Conservation (phyloP, 1,139 yeast genomes). For the Yamadazyma atmosphaerica region DNA sequence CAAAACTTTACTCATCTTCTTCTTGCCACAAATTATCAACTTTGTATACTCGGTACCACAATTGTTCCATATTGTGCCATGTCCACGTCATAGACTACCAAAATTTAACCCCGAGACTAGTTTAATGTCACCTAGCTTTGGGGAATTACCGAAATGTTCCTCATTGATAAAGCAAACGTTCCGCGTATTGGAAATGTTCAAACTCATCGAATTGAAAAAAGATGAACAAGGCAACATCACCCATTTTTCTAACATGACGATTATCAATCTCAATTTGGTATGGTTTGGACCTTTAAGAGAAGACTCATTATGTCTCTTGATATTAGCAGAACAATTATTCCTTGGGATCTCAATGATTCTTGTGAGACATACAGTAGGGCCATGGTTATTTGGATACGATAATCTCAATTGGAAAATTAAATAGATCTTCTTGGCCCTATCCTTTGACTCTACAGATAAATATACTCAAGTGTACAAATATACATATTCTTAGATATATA, state of each 20-base stretch:
- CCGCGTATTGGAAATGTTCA: slow-evolving; percentile 37
- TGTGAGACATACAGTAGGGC: slow-evolving; percentile 82
- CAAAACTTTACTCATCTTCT: slow-evolving; percentile 81
- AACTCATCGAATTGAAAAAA: slow-evolving; percentile 51
- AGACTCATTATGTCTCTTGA: slow-evolving; percentile 62
- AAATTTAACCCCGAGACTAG: slow-evolving; percentile 67
- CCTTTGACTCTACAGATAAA: not conserved
- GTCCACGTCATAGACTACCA: slow-evolving; percentile 96
- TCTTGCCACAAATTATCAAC: slow-evolving; percentile 87
- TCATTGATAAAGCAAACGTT: slow-evolving; percentile 28
- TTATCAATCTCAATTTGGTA: slow-evolving; percentile 78
- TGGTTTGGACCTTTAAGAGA: slow-evolving; percentile 91
- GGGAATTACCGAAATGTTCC: slow-evolving; percentile 21
- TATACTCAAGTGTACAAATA: no score
- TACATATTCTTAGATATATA: not conserved
- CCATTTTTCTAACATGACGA: slow-evolving; percentile 77
- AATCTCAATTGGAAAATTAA: slow-evolving; percentile 58
- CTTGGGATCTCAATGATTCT: slow-evolving; percentile 68
- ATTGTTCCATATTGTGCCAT: slow-evolving; percentile 78
- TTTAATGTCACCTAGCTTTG: slow-evolving; percentile 66
- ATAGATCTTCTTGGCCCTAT: slow-evolving; percentile 9
- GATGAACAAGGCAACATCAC: slow-evolving; percentile 32
- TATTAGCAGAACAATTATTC: slow-evolving; percentile 61
- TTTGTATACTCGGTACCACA: slow-evolving; percentile 91
- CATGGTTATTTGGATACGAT: slow-evolving; percentile 86